Base-by-base conservation (phyloP, 1,139 yeast genomes). In the Pichia terricola region DNA sequence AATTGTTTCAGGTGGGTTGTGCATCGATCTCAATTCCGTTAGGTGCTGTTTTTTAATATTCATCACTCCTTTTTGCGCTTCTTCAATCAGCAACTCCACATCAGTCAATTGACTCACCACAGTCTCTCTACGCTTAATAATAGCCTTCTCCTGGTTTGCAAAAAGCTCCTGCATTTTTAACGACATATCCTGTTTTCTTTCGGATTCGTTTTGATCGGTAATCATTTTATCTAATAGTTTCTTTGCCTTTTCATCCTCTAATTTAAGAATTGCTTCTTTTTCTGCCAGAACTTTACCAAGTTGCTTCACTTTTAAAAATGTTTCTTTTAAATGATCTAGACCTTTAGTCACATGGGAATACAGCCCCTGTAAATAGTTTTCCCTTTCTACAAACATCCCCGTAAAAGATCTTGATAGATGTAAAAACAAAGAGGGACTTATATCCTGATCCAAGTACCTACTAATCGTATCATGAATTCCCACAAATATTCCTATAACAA, bases 1-100 rank as follows among this genome's bases (percentile, higher is more conserved):
- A 3, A 91, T 94, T 0, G 94, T 82, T 9, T 79, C 81, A 0
- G 98, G 98, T 0, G 98, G 98, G 50, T 87, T 86, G 4, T 77
- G 64, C 94, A 91, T 84, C 34, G 96, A 82, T 56, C 96, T 68
- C 35, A 91, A 68, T 61, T 91, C 98, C 0, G 94, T 85, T 39
- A 91, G 69, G 56, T 91, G 96, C 51, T 86, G 95, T 60, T 89
- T 91, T 62, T 88, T 88, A 52, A 91, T 91, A 56, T 86, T 84
- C 53, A 85, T 84, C 16, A 91, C 97, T 28, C 95, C 94, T 49
- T 75, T 66, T 56, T 82, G 86, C 0, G 97, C 97, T 52, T 83
- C 94, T 3, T 75, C 51, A 5, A 89, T 82, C 1, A 94, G 83
- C 0, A 96, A 96, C 55, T 87, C 95, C 0, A 91, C 95, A 8